Evolutionary conservation across 345 rosid species (phyloP).

Genomic region (Hibiscus trionum): DNA sequence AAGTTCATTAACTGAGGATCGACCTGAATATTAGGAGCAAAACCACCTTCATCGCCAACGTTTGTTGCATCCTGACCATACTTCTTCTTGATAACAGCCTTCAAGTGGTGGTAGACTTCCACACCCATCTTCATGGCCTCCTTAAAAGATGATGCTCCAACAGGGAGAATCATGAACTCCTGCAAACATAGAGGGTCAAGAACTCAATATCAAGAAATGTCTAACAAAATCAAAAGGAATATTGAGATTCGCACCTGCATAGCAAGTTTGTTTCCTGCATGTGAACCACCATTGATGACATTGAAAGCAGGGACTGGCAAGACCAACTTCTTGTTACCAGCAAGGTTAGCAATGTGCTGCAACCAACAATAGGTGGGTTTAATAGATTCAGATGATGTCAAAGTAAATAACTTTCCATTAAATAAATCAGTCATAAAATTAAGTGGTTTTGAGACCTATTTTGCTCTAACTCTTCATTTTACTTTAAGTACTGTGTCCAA

Average conservation of each 20-base stretch:
- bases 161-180: no score
- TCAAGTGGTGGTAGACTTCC: no score
- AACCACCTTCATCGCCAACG: no score
- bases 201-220: background rate
- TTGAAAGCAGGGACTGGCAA: constrained; percentile 92
- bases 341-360: constrained; percentile 83
- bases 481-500: no score
- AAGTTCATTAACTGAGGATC: no score
- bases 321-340: constrained; percentile 79
- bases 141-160: no score
- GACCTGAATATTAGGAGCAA: no score
- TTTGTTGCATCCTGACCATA: no score
- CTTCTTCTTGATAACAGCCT: no score
- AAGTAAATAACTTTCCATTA: background rate
- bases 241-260: constrained; percentile 54
- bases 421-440: background rate
- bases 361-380: background rate
- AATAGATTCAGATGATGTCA: background rate
- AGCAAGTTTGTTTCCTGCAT: constrained; percentile 94
- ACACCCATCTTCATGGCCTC: no score
- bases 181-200: background rate
- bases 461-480: no score
- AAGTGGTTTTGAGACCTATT: background rate
- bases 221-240: background rate
- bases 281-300: constrained; percentile 99